phyloP scores from a whole-genome alignment of 1,284 basidiomycete species.

The Agaricales sp. region DNA sequence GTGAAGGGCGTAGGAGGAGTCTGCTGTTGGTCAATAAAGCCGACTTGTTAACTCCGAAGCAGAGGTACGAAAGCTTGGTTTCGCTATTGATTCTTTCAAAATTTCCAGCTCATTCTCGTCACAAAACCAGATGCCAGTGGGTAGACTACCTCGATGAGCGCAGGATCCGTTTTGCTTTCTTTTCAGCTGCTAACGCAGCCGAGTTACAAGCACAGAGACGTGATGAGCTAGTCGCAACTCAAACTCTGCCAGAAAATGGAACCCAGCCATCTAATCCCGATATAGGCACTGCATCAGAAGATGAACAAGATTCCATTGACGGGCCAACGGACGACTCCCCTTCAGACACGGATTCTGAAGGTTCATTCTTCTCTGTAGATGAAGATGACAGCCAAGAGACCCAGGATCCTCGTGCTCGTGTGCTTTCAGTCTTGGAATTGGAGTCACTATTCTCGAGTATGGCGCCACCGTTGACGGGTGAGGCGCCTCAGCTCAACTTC shows the following conservation, averaged over 20 bases:
- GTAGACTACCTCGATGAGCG: conserved; percentile 89
- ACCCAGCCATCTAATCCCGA: neutral
- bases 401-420: conserved; percentile 63
- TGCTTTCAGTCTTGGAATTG: conserved; percentile 83
- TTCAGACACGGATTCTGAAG: conserved; percentile 20
- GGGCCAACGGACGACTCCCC: conserved; percentile 16
- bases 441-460: conserved; percentile 76
- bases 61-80: conserved; percentile 49
- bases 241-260: conserved; percentile 13
- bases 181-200: conserved; percentile 87
- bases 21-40: conserved; percentile 95
- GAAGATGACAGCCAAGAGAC: conserved; percentile 43
- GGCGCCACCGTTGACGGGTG: conserved; percentile 73
- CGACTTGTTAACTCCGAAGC: conserved; percentile 81
- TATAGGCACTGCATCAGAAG: conserved; percentile 5
- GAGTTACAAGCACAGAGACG: conserved; percentile 70
- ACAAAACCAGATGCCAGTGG: conserved; percentile 52
- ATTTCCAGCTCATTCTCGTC: neutral
- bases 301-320: conserved; percentile 12
- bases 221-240: conserved; percentile 31
- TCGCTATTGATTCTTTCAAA: conserved; percentile 14
- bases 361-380: conserved; percentile 36
- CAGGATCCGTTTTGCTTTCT: conserved; percentile 85
- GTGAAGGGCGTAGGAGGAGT: conserved; percentile 63
- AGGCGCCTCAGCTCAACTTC: neutral